Evolutionary conservation across 257 asterid species (phyloP), one percentile per base, ranked within the genome.

Genomic region (Solanum pennellii): DNA sequence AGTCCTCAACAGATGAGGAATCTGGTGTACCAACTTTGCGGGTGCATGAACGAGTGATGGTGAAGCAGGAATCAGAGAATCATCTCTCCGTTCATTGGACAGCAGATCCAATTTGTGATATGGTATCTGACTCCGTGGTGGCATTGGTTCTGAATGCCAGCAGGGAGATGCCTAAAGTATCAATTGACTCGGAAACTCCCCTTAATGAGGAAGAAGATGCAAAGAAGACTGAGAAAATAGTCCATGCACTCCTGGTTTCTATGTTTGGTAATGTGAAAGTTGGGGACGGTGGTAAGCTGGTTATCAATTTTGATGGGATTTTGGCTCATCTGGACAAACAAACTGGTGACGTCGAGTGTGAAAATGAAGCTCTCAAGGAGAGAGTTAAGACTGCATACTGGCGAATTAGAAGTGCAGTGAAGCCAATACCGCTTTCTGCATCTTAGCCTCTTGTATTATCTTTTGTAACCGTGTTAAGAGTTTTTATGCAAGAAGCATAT

Each of bases 61-160:
- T 97, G 88, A 97, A 96, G 86, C 99, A 92, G 82, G 98, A 97
- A 86, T 93, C 99, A 0, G 99, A 95, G 89, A 92, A 95, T 69
- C 98, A 96, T 60, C 85, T 97, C 23, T 97, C 99, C 2, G 86
- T 97, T 89, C 99, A 95, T 79, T 97, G 99, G 99, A 41, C 92
- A n/a, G 99, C 99, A 1, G 99, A 97, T 82, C 99, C 99, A 5
- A 92, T 97, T 74, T 93, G 95, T 87, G 99, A 97, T 88, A 95
- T 97, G 99, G 99, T 97, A 37, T 93, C 99, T 4, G 98, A 97
- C 90, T 97, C 98, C 3, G 86, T 97, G 2, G 98, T 95, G 86
- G 96, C 99, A 75, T 90, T 97, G 59, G 93, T 97, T 88, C 88
- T 94, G 25, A 97, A 95, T 88, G 99, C 97, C 33, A 92, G 97